A percentile compares a stretch with the other conserved stretches of the same genome.
phyloP scores from a whole-genome alignment of 106 monocot species.

The Posidonia australis region DNA sequence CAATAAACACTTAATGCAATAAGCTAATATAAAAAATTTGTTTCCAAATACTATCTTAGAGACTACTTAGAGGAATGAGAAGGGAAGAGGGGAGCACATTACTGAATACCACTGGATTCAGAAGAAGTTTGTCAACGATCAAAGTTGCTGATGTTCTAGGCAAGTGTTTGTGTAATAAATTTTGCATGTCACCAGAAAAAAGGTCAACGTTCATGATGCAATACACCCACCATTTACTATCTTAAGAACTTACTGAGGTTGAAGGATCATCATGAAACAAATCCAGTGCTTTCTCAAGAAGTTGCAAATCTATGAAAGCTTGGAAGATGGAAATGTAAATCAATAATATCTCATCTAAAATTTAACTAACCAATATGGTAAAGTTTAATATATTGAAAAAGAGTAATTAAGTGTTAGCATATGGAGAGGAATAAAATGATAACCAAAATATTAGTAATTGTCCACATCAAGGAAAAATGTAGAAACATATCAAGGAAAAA shows the following conservation, averaged over 20 bases:
- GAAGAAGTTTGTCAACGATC: slow-evolving; percentile 56
- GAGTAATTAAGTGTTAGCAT: too few relatives aligned
- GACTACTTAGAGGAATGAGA: too few relatives aligned
- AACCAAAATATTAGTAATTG: too few relatives aligned
- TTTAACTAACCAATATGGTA: too few relatives aligned
- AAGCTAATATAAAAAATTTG: too few relatives aligned
- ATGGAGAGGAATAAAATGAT: too few relatives aligned
- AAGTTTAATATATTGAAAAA: too few relatives aligned
- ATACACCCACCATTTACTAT: neutral
- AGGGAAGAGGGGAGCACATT: neutral
- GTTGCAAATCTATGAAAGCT: slow-evolving; percentile 76
- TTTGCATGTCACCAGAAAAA: slow-evolving; percentile 19
- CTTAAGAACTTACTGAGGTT: slow-evolving; percentile 39
- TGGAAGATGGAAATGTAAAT: slow-evolving; percentile 13
- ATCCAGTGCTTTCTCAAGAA: slow-evolving; percentile 76
- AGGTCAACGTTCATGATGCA: neutral
- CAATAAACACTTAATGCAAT: too few relatives aligned
- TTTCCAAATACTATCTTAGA: too few relatives aligned
- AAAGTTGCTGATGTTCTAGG: slow-evolving; percentile 63
- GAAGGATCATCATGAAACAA: slow-evolving; percentile 87
- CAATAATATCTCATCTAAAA: neutral
- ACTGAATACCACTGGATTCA: slow-evolving; percentile 36
- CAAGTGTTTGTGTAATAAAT: slow-evolving; percentile 82
- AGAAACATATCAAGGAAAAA: too few relatives aligned
- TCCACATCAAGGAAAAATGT: too few relatives aligned